Conservation (phyloP, 2,329 filamentous ascomycete genomes). For the Paramyrothecium roridum region DNA sequence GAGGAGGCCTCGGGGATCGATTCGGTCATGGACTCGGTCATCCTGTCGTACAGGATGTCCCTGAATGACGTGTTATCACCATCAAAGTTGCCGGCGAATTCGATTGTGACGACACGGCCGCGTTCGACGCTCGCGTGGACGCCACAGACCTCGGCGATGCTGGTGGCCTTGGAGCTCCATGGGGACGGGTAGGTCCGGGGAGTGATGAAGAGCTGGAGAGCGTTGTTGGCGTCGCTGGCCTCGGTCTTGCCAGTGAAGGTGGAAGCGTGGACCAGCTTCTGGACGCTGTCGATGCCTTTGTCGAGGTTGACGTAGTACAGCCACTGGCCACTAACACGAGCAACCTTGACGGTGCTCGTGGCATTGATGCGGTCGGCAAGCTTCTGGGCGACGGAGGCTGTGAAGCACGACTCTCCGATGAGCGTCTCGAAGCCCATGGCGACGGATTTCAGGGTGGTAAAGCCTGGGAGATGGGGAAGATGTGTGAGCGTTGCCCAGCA, state of each 20-base stretch:
- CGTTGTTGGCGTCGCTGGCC: constrained; percentile 36
- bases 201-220: constrained; percentile 66
- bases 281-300: constrained; percentile 41
- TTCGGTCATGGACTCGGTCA: constrained; percentile 81
- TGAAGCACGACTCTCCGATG: constrained; percentile 47
- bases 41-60: constrained; percentile 83
- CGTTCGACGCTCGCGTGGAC: constrained; percentile 67
- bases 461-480: background rate
- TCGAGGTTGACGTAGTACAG: constrained; percentile 66
- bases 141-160: constrained; percentile 88
- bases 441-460: constrained; percentile 3
- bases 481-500: background rate
- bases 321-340: constrained; percentile 50
- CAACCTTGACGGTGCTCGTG: constrained; percentile 40
- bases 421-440: constrained; percentile 32
- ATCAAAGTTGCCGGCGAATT: constrained; percentile 47
- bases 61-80: constrained; percentile 53
- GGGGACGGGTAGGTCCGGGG: constrained; percentile 82
- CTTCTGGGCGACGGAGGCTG: constrained; percentile 39
- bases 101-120: constrained; percentile 72
- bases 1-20: constrained; percentile 64
- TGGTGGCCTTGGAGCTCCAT: constrained; percentile 96
- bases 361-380: constrained; percentile 41
- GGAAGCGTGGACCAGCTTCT: constrained; percentile 42
- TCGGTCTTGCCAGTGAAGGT: constrained; percentile 20